phyloP scores from a whole-genome alignment of 2,329 filamentous ascomycete species.

The Pseudogymnoascus sp. region DNA sequence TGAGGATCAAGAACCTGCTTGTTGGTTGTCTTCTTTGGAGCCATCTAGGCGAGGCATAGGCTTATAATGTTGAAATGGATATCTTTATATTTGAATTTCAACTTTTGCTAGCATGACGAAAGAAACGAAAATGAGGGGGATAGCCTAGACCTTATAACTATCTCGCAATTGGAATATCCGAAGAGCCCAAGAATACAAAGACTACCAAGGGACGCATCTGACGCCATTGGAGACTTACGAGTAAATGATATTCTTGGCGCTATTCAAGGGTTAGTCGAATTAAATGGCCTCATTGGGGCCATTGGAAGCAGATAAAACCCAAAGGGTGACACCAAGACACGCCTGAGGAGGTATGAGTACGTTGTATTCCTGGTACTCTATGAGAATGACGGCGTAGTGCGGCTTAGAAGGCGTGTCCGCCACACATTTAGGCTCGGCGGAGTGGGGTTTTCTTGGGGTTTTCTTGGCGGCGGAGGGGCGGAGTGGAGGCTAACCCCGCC shows the following conservation, averaged over 20 bases:
- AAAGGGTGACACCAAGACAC: neutral
- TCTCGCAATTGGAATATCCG: neutral
- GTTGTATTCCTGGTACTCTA: constrained; percentile 4
- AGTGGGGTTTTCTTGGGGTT: neutral
- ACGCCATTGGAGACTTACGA: constrained; percentile 1
- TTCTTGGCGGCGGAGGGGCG: neutral
- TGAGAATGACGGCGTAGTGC: neutral
- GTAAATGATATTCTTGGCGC: constrained; percentile 4
- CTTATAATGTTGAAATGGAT: constrained; percentile 7
- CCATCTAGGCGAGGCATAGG: constrained; percentile 8
- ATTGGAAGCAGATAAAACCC: neutral
- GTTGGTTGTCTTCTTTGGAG: constrained; percentile 7
- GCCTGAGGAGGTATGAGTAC: neutral
- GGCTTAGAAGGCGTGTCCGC: neutral
- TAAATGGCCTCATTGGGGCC: neutral
- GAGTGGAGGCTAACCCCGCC: neutral
- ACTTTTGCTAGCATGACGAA: constrained; percentile 4
- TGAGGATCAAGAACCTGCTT: constrained; percentile 32
- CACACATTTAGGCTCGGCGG: constrained; percentile 1
- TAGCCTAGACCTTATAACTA: neutral
- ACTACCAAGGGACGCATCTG: constrained; percentile 5
- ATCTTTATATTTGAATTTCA: neutral
- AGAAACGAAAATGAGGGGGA: constrained; percentile 4
- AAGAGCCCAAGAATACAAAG: neutral
- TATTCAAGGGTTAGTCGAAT: neutral